A percentile compares a stretch with the other conserved stretches of the same genome.
Conservation (phyloP, 2,329 filamentous ascomycete species). For the Lecanicillium sp. region DNA sequence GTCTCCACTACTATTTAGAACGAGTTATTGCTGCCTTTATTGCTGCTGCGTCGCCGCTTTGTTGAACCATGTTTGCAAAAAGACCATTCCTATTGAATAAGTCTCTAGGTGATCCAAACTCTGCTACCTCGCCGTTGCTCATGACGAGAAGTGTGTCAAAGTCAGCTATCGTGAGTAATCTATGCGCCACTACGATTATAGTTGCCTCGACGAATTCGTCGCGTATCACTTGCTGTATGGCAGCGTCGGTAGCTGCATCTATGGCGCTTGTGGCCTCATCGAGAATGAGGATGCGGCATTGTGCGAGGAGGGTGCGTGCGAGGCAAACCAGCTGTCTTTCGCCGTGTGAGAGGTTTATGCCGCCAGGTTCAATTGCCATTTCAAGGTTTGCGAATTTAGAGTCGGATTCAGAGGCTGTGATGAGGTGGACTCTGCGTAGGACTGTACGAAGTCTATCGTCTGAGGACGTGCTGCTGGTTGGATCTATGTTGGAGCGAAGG, state of each 20-base stretch:
- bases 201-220: conserved; percentile 5
- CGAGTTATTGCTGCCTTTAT: neutral
- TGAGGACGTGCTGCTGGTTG: neutral
- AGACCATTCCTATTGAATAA: neutral
- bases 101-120: conserved; percentile 2
- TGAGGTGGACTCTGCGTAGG: conserved; percentile 3
- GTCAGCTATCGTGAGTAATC: conserved; percentile 5
- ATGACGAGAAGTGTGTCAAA: conserved; percentile 7
- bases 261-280: conserved; percentile 10
- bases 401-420: neutral
- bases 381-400: conserved; percentile 1
- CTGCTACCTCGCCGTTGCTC: conserved; percentile 2
- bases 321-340: conserved; percentile 9
- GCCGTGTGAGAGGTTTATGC: conserved; percentile 6
- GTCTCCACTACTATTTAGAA: too few relatives aligned
- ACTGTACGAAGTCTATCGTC: neutral
- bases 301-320: conserved; percentile 4
- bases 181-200: conserved; percentile 9
- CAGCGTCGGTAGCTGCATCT: conserved; percentile 5
- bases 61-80: conserved; percentile 10
- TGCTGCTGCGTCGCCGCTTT: neutral
- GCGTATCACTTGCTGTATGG: conserved; percentile 4
- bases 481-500: conserved; percentile 7
- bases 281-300: conserved; percentile 5
- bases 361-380: neutral